Evolutionary conservation across 441 rosid species (phyloP), one percentile per base, ranked within the genome.

Genomic region (Bruguiera hainesii): DNA sequence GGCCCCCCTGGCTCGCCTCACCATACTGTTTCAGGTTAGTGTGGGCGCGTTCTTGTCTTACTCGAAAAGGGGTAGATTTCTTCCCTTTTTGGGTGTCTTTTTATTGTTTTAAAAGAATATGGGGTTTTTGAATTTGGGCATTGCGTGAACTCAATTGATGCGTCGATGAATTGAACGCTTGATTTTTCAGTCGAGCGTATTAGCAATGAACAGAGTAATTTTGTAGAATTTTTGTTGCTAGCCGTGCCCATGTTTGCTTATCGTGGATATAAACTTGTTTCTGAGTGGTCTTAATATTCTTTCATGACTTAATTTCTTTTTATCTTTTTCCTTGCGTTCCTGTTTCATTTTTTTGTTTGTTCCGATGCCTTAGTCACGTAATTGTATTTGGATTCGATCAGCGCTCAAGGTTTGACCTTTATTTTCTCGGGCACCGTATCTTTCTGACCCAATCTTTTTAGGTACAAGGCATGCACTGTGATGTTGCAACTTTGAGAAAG

Each of bases 381-480:
- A 26, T 31, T 9, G 42, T 18, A 19, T 16, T 18, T 30, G 5
- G 74, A 26, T 15, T 57, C 10, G 20, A 46, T 28, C 28, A 64
- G 21, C 25, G 30, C n/a, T 26, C 16, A 10, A 65, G 21, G 0
- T 35, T 35, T 55, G 53, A 29, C 60, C 69, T 30, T 60, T 16
- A 35, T 28, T 69, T 62, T 60, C 56, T 68, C 21, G 60, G 19
- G 9, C 30, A 42, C 28, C 52, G 4, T 37, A 52, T 48, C 46
- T 23, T 56, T 56, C 53, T 42, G 31, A 48, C 23, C n/a, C 64
- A 68, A 39, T 64, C 28, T 64, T 65, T 48, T 6, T 61, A 94
- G 99, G 89, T 89, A 73, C 98, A 91, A 87, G 99, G 99, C 5
- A 94, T 94, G 98, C 98, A 84, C 67, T 64, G 88, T 52, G 85